Evolutionary conservation across 140 eudicot genomes (phyloP).

Genomic region (Senecio squalidus): DNA sequence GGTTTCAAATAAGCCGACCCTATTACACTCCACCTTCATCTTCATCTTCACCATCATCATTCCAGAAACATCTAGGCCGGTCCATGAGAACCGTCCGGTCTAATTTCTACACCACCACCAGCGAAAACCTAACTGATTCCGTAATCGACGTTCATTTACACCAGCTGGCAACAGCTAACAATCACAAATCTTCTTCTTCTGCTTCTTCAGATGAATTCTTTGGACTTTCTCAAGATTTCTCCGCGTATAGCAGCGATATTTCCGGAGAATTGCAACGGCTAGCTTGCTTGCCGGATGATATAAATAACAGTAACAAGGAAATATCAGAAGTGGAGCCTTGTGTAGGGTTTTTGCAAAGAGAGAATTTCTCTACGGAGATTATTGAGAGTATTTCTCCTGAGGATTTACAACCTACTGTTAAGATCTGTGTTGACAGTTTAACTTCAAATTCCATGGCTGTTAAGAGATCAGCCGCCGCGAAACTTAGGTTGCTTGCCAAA

Average conservation of each 20-base stretch:
- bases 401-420: constrained; percentile 87
- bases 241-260: constrained; percentile 70
- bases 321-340: constrained; percentile 58
- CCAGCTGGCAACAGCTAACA: constrained; percentile 44
- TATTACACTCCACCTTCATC: constrained; percentile 56
- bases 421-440: constrained; percentile 71
- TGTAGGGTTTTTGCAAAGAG: too few species aligned
- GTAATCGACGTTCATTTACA: constrained; percentile 53
- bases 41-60: constrained; percentile 36
- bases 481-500: constrained; percentile 66
- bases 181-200: constrained; percentile 17
- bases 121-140: constrained; percentile 66
- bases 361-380: constrained; percentile 74
- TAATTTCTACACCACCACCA: constrained; percentile 28
- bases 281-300: constrained; percentile 42
- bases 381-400: constrained; percentile 80
- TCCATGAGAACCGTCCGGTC: constrained; percentile 67
- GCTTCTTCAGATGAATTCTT: constrained; percentile 33
- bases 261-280: constrained; percentile 86
- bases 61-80: constrained; percentile 45
- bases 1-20: constrained; percentile 37
- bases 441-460: constrained; percentile 51
- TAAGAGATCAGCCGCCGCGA: constrained; percentile 79
- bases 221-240: constrained; percentile 57
- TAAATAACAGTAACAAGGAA: neutral